A percentile compares a stretch with the other conserved stretches of the same genome.
phyloP scores from a whole-genome alignment of 192 early-diverging fungal species.

The Dissophora globulifera region DNA sequence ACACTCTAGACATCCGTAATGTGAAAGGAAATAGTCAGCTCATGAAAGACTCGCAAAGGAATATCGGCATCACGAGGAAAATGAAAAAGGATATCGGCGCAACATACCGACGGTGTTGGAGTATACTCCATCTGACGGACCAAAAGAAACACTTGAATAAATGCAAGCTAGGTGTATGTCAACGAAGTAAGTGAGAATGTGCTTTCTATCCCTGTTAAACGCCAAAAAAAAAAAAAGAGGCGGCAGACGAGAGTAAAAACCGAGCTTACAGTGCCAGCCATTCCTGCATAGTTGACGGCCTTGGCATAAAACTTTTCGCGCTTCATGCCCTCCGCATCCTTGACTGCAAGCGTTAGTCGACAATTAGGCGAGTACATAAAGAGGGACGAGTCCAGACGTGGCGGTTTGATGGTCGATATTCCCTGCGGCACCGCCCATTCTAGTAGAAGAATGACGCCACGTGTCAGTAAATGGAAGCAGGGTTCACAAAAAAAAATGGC shows the following conservation, averaged over 20 bases:
- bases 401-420: conserved; percentile 55
- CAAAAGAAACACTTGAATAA: conserved; percentile 57
- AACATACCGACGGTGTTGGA: conserved; percentile 71
- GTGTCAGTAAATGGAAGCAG: neutral
- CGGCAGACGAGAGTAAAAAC: no score
- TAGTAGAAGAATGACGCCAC: conserved; percentile 2
- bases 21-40: no score
- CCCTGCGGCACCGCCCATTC: conserved; percentile 65
- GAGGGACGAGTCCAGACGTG: conserved; percentile 50
- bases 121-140: conserved; percentile 74
- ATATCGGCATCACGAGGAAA: neutral
- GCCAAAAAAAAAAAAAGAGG: no score
- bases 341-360: conserved; percentile 36
- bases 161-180: no score
- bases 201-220: no score
- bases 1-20: conserved; percentile 57
- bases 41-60: no score
- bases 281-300: conserved; percentile 59
- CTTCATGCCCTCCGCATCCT: conserved; percentile 57
- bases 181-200: no score
- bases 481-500: no score
- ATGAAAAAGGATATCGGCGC: no score
- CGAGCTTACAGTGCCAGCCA: conserved; percentile 55
- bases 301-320: conserved; percentile 64
- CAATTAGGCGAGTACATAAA: conserved; percentile 63